These are phyloP conservation scores for Quillaja saponaria DNA, from an alignment of 306 rosid genomes.

Conservation along the genomic window DNA sequence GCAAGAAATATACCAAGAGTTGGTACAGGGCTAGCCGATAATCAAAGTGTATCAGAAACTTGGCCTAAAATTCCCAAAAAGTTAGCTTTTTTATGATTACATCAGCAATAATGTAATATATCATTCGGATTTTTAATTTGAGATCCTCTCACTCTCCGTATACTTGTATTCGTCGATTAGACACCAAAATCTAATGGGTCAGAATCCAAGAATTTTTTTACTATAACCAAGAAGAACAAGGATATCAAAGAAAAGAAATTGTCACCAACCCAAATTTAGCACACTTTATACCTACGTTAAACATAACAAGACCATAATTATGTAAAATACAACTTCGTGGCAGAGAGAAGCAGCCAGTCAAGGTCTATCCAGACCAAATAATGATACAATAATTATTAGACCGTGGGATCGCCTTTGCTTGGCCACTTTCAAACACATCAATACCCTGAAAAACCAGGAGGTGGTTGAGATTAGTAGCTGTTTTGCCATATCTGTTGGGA, in stretches of 20 bases:
- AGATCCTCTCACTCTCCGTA: no score
- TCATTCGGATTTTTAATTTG: no score
- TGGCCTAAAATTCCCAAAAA: neutral
- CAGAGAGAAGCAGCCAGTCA: constrained; percentile 71
- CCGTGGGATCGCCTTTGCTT: constrained; percentile 45
- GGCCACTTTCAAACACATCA: constrained; percentile 62
- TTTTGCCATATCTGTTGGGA: constrained; percentile 96
- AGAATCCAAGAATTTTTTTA: no score
- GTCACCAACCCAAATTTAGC: constrained; percentile 58
- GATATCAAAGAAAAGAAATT: neutral
- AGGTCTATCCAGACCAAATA: no score
- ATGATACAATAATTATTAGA: constrained; percentile 58
- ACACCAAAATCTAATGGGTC: no score
- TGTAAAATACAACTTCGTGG: constrained; percentile 77
- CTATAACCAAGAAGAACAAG: neutral
- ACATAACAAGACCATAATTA: constrained; percentile 52
- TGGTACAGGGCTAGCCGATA: no score
- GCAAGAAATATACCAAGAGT: no score
- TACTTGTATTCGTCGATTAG: no score
- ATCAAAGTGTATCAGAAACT: no score
- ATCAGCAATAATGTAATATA: no score
- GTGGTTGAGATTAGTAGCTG: constrained; percentile 76
- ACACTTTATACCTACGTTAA: constrained; percentile 78
- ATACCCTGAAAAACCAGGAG: constrained; percentile 55
- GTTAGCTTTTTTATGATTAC: neutral